A percentile compares a stretch with the other conserved stretches of the same genome.
phyloP scores from a whole-genome alignment of 2,329 filamentous ascomycete species.

The Nemania sp. region DNA sequence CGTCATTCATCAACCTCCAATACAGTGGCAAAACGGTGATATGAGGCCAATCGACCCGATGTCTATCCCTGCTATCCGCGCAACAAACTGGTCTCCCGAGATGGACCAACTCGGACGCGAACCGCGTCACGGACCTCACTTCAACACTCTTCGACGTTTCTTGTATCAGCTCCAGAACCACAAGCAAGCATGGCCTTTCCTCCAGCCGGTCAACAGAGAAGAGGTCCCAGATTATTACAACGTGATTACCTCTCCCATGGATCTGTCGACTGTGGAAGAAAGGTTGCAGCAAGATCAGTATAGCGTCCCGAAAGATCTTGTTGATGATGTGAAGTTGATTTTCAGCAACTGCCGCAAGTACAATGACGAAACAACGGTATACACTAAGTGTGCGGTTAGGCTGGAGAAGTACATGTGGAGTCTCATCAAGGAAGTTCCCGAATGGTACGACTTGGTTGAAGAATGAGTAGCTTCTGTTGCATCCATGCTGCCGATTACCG shows the following conservation, averaged over 20 bases:
- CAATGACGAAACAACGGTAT: conserved; percentile 93
- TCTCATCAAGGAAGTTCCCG: conserved; percentile 86
- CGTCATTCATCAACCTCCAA: conserved; percentile 81
- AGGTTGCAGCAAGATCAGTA: conserved; percentile 95
- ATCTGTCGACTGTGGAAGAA: conserved; percentile 90
- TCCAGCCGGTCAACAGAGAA: conserved; percentile 89
- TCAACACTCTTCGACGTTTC: conserved; percentile 88
- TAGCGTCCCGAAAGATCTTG: conserved; percentile 87
- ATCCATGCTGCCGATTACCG: too few relatives aligned
- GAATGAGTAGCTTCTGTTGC: too few relatives aligned
- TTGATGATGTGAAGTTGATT: conserved; percentile 83
- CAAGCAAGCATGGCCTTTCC: conserved; percentile 90
- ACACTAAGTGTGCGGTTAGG: conserved; percentile 93
- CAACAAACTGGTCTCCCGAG: conserved; percentile 91
- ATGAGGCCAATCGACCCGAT: conserved; percentile 78
- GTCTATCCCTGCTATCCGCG: conserved; percentile 83
- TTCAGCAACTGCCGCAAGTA: conserved; percentile 96
- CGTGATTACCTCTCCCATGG: conserved; percentile 98
- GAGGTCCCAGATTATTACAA: conserved; percentile 99
- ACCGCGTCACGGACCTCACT: conserved; percentile 93
- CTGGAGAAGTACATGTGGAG: conserved; percentile 95
- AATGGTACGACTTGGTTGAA: too few relatives aligned
- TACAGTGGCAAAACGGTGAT: conserved; percentile 81
- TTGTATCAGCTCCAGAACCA: conserved; percentile 96
- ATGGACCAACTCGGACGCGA: conserved; percentile 97